phyloP scores from a whole-genome alignment of 805 yeast species.

The Candida railenensis region DNA sequence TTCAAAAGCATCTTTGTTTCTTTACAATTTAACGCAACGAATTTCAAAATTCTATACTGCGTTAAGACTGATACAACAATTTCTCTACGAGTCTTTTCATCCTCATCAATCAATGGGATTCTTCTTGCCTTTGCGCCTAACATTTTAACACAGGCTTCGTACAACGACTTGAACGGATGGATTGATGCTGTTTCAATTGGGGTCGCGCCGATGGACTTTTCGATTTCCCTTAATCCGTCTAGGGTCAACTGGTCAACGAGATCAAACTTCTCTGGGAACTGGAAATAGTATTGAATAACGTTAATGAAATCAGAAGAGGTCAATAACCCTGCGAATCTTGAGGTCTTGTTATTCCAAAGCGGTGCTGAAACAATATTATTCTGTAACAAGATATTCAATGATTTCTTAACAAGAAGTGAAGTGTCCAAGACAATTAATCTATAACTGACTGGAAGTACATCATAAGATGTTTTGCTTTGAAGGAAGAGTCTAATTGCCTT shows the following conservation, averaged over 20 bases:
- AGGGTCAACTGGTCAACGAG: conserved; percentile 81
- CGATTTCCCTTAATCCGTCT: conserved; percentile 83
- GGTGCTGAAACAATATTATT: conserved; percentile 97
- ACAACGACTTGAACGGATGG: conserved; percentile 85
- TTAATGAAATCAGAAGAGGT: conserved; percentile 92
- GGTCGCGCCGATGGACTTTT: conserved; percentile 79
- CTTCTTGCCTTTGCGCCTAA: conserved; percentile 84
- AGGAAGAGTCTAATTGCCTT: conserved; percentile 81
- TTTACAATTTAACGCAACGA: conserved; percentile 93
- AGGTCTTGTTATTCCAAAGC: conserved; percentile 85
- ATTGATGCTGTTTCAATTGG: conserved; percentile 84
- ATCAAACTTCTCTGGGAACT: conserved; percentile 83
- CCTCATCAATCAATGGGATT: conserved; percentile 91
- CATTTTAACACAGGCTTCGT: conserved; percentile 93
- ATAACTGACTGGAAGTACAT: conserved; percentile 93
- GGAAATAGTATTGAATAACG: conserved; percentile 91
- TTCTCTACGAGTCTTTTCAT: conserved; percentile 88
- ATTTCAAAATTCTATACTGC: conserved; percentile 92
- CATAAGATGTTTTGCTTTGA: conserved; percentile 90
- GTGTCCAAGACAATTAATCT: conserved; percentile 92
- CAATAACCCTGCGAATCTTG: conserved; percentile 89
- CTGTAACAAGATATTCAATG: conserved; percentile 84
- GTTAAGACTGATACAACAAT: conserved; percentile 94
- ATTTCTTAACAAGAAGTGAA: conserved; percentile 82
- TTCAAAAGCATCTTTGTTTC: conserved; percentile 82